A percentile compares a stretch with the other conserved stretches of the same genome.
Conservation (phyloP, 805 yeast species). For the Groenewaldozyma tartarivorans region DNA sequence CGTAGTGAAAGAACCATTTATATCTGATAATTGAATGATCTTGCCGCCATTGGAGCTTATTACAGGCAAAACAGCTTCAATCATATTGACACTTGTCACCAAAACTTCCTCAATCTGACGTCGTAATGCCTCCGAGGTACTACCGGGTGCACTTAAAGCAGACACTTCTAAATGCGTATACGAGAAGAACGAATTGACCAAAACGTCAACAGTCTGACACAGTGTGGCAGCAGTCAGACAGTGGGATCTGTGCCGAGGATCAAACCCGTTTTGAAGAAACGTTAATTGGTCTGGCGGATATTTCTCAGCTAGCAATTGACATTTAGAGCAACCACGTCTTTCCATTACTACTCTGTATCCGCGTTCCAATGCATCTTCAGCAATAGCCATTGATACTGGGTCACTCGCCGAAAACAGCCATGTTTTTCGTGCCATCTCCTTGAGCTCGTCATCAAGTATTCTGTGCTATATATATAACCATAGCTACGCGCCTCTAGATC, state of each 20-base stretch:
- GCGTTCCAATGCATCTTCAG: slow-evolving; percentile 11
- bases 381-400: slow-evolving; percentile 10
- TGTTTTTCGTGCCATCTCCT: slow-evolving; percentile 8
- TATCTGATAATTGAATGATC: slow-evolving; percentile 21
- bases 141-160: slow-evolving; percentile 13
- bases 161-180: slow-evolving; percentile 9
- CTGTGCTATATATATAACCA: no score
- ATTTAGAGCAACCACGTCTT: slow-evolving; percentile 1
- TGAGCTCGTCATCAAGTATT: no score
- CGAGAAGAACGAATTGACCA: slow-evolving; percentile 10
- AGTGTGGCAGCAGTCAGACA: neutral
- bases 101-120: slow-evolving; percentile 14
- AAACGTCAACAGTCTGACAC: no score
- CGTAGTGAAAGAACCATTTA: slow-evolving; percentile 21
- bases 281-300: slow-evolving; percentile 8
- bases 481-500: no score
- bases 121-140: slow-evolving; percentile 8
- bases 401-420: slow-evolving; percentile 15
- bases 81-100: slow-evolving; percentile 13
- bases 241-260: neutral
- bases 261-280: neutral
- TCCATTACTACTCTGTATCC: slow-evolving; percentile 14
- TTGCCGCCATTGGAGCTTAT: slow-evolving; percentile 13
- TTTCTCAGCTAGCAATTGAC: slow-evolving; percentile 1
- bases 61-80: slow-evolving; percentile 21